Base-by-base conservation (phyloP, 1,284 basidiomycete genomes). In the Boletus calvinii region DNA sequence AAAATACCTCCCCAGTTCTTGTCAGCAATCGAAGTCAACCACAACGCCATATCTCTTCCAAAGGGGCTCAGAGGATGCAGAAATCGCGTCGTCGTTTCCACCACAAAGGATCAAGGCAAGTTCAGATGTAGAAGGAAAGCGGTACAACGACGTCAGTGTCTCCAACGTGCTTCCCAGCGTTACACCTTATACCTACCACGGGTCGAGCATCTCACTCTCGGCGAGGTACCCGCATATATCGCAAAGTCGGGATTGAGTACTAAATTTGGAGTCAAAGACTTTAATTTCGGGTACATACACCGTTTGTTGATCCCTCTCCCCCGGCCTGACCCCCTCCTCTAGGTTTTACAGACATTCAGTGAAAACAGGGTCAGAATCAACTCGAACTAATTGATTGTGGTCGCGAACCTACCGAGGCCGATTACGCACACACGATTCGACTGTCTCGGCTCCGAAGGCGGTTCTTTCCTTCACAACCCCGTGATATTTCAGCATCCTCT, bases 251-350 rank as follows among this genome's bases (percentile, higher is more conserved):
- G 70, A 99, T 99, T 65, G 94, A 97, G 71, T 99, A 99, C 70
- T 43, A 94, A 94, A 63, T 99, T 99, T 62, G 96, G 96, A n/a
- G 92, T 98, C 24, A 96, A 96, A 68, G 96, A 99, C 71, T 99
- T 99, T 65, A 97, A 99, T 69, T 99, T 99, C 66, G 95, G 81
- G 91, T 92, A 64, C 53, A 76, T 65, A 64, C 53, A 76, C 64
- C 34, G 0, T 45, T 3, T 31, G 1, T 29, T 2, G 30, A 31
- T 24, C 31, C 15, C 13, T 47, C 20, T 41, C 15, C 32, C 30
- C 38, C 13, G 3, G 0, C 32, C 45, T 47, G 37, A 64, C 26
- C 0, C 9, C 10, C 15, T 11, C 32, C 15, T 46, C n/a, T 53
- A 94, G 93, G 1, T 97, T 92, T 67, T 97, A 94, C 72, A 97